Base-by-base conservation (phyloP, 768 basidiomycete genomes). In the Hortiboletus flavorubellus region DNA sequence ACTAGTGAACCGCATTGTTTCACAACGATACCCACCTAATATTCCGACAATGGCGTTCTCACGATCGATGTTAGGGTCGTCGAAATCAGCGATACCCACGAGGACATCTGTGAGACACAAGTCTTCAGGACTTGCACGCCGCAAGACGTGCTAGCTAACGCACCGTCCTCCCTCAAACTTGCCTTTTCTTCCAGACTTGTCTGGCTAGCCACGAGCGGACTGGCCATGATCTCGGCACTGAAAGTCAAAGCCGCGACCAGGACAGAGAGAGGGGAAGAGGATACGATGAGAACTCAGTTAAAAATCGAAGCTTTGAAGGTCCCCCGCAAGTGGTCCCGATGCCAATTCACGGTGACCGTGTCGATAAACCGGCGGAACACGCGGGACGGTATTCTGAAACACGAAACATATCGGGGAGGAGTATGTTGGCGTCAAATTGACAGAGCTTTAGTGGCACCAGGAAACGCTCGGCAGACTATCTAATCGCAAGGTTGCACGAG, bases 61-160 rank as follows among this genome's bases (percentile, higher is more conserved):
- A 7, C 37, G 49, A 51, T 75, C 75, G 7, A 75, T 54, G 29
- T 75, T 75, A 0, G 75, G 74, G 37, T 75, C 74, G 18, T 73
- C 68, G 42, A 75, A 75, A 16, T 68, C 58, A 8, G 46, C 47
- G 8, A 57, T 21, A 11, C 41, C 9, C 10, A 46, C 48, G 42
- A 61, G 49, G 3, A 51, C n/a, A 2, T 53, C 58, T 58, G 40
- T 9, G 29, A 26, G 37, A 39, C 8, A 11, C 2, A 11, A 5
- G 1, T 5, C n/a, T 10, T 29, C 12, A 29, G 31, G 15, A 31
- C 3, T 0, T n/a, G 15, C 15, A 37, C 8, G 39, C 16, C 1
- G 7, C 9, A 23, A n/a, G 5, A 31, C 12, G 6, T 15, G 11
- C 1, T 5, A 5, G 26, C 2, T 3, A 3, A 58, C 53, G 34